phyloP scores from a whole-genome alignment of 2,329 filamentous ascomycete species.

The Colletotrichum sp. region DNA sequence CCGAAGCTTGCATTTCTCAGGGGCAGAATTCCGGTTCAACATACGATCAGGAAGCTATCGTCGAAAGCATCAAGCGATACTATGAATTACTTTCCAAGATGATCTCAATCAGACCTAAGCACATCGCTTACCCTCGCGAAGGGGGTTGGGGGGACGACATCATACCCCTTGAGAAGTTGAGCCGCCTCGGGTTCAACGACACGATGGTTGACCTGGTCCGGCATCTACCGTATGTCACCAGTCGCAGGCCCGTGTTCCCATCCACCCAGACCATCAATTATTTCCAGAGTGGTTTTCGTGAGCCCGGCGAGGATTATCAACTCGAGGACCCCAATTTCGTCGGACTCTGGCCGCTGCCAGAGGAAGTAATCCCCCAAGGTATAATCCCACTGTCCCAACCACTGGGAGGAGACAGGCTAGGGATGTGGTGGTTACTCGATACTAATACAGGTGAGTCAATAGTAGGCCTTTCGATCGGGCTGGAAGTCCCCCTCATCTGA shows the following conservation, averaged over 20 bases:
- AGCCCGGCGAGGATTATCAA: fast-evolving
- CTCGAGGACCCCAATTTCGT: neutral
- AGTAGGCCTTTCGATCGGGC: fast-evolving
- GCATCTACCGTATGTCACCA: neutral
- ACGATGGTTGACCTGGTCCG: neutral
- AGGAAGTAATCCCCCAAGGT: neutral
- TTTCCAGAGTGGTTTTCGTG: neutral
- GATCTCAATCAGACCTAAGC: neutral
- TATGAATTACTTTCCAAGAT: neutral
- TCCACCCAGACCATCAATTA: neutral
- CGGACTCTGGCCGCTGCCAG: neutral
- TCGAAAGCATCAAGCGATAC: neutral
- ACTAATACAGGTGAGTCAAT: neutral
- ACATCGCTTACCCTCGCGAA: neutral
- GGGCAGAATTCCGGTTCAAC: too few relatives aligned
- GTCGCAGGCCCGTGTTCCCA: neutral
- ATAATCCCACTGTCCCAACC: neutral
- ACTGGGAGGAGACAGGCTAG: neutral
- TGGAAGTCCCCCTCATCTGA: neutral
- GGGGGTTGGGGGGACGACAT: neutral
- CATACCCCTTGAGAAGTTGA: neutral
- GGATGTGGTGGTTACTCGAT: neutral
- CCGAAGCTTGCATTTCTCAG: too few relatives aligned
- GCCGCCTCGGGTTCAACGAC: neutral
- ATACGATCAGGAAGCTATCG: too few relatives aligned